Conservation (phyloP, 2,329 filamentous ascomycete species). For the Pestalotiopsis sp. region DNA sequence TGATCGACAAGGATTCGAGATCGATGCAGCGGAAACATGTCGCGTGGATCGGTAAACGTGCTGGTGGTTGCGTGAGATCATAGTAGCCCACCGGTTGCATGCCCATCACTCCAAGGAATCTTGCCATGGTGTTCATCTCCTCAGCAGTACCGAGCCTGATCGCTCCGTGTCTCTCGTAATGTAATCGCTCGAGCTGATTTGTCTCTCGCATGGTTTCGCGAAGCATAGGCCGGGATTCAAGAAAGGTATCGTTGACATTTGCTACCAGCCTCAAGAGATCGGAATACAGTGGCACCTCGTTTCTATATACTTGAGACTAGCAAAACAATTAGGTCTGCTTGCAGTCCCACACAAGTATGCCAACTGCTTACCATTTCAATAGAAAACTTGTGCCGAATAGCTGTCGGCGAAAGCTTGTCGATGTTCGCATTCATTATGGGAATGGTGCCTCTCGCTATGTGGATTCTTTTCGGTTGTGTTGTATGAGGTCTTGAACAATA, state of each 20-base stretch:
- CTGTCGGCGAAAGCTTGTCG: slow-evolving; percentile 1
- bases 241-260: not conserved
- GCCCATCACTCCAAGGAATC: slow-evolving; percentile 5
- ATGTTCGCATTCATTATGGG: not conserved
- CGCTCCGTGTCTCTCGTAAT: slow-evolving; percentile 4
- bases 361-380: not conserved
- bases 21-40: slow-evolving; percentile 4
- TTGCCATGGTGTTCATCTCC: slow-evolving; percentile 2
- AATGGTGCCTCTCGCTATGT: no score
- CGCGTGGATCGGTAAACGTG: not conserved
- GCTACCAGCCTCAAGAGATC: not conserved
- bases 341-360: not conserved
- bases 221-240: not conserved
- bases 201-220: not conserved
- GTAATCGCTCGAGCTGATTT: not conserved
- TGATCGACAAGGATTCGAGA: slow-evolving; percentile 6
- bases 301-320: slow-evolving; percentile 3
- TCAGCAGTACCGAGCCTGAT: slow-evolving; percentile 8
- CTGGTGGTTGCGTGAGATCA: slow-evolving; percentile 4
- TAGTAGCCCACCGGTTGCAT: slow-evolving; percentile 9
- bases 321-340: not conserved
- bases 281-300: slow-evolving; percentile 4
- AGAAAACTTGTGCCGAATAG: not conserved
- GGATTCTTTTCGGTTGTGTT: not conserved
- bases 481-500: not conserved